These are phyloP conservation scores for Dactylellina leptospora DNA, from an alignment of 2,329 filamentous ascomycete genomes.

Conservation along the genomic window DNA sequence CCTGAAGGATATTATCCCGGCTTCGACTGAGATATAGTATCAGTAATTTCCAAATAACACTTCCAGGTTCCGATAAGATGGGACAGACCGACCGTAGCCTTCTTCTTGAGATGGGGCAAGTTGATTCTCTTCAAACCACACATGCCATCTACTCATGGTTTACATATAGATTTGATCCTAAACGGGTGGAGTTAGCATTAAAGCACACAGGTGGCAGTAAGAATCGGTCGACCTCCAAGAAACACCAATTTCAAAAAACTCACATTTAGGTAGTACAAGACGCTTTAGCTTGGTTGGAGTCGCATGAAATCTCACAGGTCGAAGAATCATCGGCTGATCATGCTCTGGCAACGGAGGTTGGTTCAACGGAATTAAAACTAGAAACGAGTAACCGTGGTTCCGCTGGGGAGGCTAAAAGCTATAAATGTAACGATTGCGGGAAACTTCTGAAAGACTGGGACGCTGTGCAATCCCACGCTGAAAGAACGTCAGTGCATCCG, in stretches of 20 bases:
- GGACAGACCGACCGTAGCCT: constrained; percentile 70
- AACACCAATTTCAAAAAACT: constrained; percentile 11
- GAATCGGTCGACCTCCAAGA: constrained; percentile 60
- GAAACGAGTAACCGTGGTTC: constrained; percentile 67
- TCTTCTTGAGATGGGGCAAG: constrained; percentile 71
- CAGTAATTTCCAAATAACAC: not conserved
- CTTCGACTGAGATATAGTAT: not conserved
- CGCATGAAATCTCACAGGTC: constrained; percentile 85
- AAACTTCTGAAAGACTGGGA: constrained; percentile 85
- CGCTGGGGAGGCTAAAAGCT: constrained; percentile 77
- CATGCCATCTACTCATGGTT: not conserved
- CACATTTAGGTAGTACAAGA: constrained; percentile 71
- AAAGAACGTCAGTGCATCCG: constrained; percentile 72
- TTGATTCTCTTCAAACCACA: not conserved
- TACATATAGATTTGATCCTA: constrained; percentile 72
- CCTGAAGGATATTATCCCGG: not conserved
- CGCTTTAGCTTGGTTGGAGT: constrained; percentile 93
- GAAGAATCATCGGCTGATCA: constrained; percentile 73
- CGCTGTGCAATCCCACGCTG: constrained; percentile 87
- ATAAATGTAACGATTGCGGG: constrained; percentile 93
- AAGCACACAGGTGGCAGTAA: constrained; percentile 81
- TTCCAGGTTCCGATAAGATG: constrained; percentile 59
- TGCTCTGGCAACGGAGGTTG: not conserved
- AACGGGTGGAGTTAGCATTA: constrained; percentile 82
- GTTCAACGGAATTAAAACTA: constrained; percentile 59